Evolutionary conservation across 2,329 filamentous ascomycete species (phyloP).

Genomic region (Aspergillus pseudotamarii): DNA sequence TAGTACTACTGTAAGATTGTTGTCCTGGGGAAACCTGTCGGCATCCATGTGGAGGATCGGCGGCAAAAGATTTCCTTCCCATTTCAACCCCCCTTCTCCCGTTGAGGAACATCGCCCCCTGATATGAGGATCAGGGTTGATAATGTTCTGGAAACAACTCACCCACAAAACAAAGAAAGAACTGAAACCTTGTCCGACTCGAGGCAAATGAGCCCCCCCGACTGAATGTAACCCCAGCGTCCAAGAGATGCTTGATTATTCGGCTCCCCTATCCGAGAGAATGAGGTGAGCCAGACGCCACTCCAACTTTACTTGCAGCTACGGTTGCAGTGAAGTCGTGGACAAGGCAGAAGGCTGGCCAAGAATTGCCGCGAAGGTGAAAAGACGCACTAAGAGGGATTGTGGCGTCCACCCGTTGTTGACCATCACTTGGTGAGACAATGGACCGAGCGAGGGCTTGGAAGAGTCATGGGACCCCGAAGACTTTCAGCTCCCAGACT

Average conservation of each 20-base stretch:
- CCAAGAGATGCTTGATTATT: constrained; percentile 5
- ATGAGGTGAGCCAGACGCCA: neutral
- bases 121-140: neutral
- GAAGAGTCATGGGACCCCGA: neutral
- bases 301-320: neutral
- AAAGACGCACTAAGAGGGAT: neutral
- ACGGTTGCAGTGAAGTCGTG: neutral
- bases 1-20: no score
- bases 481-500: neutral
- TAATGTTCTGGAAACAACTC: neutral
- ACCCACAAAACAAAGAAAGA: neutral
- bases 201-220: neutral
- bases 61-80: neutral
- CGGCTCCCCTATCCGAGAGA: neutral
- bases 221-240: neutral
- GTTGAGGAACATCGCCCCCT: no score
- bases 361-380: neutral
- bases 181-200: neutral
- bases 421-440: neutral
- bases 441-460: neutral
- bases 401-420: neutral
- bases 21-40: neutral
- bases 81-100: no score
- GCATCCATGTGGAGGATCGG: neutral
- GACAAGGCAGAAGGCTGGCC: neutral